Evolutionary conservation across 2,329 filamentous ascomycete species (phyloP).

Genomic region (Clathrospora elynae): DNA sequence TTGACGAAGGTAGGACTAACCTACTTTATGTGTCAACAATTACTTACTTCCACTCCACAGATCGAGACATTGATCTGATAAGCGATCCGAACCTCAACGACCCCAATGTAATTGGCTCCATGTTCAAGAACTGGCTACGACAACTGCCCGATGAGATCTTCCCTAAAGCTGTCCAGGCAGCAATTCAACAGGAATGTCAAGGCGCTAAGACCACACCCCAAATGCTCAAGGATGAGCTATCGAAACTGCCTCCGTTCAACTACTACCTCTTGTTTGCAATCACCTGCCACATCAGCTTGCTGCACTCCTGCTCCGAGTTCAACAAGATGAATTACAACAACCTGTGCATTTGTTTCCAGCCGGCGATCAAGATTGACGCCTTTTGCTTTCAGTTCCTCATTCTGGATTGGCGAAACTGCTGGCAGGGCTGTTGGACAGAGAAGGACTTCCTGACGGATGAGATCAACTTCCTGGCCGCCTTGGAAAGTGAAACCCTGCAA

Average conservation of each 20-base stretch:
- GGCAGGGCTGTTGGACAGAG: constrained; percentile 94
- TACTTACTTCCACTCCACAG: constrained; percentile 54
- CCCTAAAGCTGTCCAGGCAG: constrained; percentile 80
- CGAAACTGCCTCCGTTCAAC: constrained; percentile 92
- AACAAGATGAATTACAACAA: constrained; percentile 99
- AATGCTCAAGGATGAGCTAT: constrained; percentile 86
- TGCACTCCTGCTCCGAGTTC: constrained; percentile 88
- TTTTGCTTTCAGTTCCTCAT: constrained; percentile 96
- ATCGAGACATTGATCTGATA: constrained; percentile 88
- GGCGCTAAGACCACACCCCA: constrained; percentile 82
- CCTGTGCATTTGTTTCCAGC: constrained; percentile 94
- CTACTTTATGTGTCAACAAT: not conserved
- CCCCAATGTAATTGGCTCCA: constrained; percentile 93
- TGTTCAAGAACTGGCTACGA: constrained; percentile 95
- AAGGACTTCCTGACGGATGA: constrained; percentile 62
- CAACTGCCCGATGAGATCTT: constrained; percentile 94
- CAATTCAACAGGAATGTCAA: constrained; percentile 77
- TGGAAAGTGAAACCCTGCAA: constrained; percentile 21
- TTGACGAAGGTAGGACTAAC: constrained; percentile 72
- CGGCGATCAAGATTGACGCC: constrained; percentile 93
- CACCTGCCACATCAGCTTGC: constrained; percentile 89
- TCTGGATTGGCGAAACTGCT: constrained; percentile 93
- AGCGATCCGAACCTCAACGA: constrained; percentile 87
- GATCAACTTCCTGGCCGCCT: constrained; percentile 36
- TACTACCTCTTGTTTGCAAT: constrained; percentile 98